These are phyloP conservation scores for Arxiozyma slooffiae DNA, from an alignment of 1,139 yeast genomes.

Conservation along the genomic window DNA sequence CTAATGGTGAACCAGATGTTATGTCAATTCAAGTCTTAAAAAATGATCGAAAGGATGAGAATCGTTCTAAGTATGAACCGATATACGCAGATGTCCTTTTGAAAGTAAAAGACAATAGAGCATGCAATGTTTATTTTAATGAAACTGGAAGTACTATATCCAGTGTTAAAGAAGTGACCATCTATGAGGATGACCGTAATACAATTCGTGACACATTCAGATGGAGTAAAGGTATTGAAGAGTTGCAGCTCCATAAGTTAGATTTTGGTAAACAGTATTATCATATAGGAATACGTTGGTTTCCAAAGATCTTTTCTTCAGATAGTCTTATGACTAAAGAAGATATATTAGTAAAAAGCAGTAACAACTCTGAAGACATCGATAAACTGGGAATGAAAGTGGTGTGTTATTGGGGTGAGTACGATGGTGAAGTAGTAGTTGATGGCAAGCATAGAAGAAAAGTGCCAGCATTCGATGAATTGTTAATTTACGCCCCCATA, in stretches of 20 bases:
- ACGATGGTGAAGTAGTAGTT: conserved; percentile 37
- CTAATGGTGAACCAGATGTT: too few species aligned
- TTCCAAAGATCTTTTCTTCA: conserved; percentile 45
- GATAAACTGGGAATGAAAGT: conserved; percentile 45
- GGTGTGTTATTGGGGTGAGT: conserved; percentile 69
- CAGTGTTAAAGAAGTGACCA: conserved; percentile 54
- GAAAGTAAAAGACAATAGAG: conserved; percentile 51
- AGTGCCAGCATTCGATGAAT: conserved; percentile 63
- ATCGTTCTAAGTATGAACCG: conserved; percentile 59
- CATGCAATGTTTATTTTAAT: conserved; percentile 52
- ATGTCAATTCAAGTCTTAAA: too few species aligned
- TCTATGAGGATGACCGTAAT: conserved; percentile 33
- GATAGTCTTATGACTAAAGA: conserved; percentile 22
- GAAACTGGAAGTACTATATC: conserved; percentile 34
- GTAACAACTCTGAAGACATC: conserved; percentile 21
- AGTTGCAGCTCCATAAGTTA: conserved; percentile 52
- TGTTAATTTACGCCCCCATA: conserved; percentile 54
- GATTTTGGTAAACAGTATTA: conserved; percentile 46
- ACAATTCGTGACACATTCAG: conserved; percentile 42
- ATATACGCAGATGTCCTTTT: conserved; percentile 53
- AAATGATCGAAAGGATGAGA: too few species aligned
- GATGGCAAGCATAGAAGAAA: conserved; percentile 34
- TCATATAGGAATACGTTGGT: conserved; percentile 67
- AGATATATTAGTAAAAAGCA: conserved; percentile 8
- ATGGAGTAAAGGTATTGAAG: conserved; percentile 51